Evolutionary conservation across 23 red algal genomes (phyloP).

Genomic region (Agarophyton chilense): DNA sequence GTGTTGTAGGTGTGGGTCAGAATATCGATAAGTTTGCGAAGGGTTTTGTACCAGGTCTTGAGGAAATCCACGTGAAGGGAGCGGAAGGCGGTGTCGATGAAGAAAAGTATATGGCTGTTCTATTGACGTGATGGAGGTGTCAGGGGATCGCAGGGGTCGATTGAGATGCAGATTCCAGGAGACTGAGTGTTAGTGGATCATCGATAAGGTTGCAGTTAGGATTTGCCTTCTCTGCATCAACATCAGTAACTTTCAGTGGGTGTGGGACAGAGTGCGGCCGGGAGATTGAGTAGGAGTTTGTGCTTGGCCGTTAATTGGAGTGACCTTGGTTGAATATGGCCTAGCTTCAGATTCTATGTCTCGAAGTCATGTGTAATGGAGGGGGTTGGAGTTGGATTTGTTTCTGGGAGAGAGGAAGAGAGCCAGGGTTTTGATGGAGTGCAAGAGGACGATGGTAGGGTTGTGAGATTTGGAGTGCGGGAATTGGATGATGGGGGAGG

Average conservation of each 20-base stretch:
- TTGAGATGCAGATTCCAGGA: constrained; percentile 2
- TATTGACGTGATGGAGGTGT: not conserved
- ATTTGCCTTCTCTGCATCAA: constrained; percentile 18
- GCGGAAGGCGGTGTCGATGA: not conserved
- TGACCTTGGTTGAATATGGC: not conserved
- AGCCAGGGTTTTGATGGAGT: not conserved
- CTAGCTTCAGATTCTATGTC: constrained; percentile 12
- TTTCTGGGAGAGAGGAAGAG: not conserved
- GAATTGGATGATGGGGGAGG: too few relatives aligned
- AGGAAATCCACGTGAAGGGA: not conserved
- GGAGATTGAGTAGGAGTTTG: constrained; percentile 7
- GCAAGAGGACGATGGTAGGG: not conserved
- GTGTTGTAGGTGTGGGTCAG: not conserved
- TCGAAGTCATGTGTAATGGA: not conserved
- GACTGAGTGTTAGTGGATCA: not conserved
- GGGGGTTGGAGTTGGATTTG: not conserved
- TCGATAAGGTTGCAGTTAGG: not conserved
- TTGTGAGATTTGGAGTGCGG: not conserved
- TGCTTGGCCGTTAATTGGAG: constrained; percentile 1
- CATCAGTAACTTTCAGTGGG: not conserved
- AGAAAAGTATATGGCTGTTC: not conserved
- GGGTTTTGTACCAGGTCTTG: not conserved
- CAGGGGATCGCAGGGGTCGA: constrained; percentile 9
- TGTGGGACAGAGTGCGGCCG: not conserved
- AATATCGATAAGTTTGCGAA: not conserved